A percentile compares a stretch with the other conserved stretches of the same genome.
phyloP scores from a whole-genome alignment of 108 stramenopile genomes.

The Cyclotella kingstonii region DNA sequence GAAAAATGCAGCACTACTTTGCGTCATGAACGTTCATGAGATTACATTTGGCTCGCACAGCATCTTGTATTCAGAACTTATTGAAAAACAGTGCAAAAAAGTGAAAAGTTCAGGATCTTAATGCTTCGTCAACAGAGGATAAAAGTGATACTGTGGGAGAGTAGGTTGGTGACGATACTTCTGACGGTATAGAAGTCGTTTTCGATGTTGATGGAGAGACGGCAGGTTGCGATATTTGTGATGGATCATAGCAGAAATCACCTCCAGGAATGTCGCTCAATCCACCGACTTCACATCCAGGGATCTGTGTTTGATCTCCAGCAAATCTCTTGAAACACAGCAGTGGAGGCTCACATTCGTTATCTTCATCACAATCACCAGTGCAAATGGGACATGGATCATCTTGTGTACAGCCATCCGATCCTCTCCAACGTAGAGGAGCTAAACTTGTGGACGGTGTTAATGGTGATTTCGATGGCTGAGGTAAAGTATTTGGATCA shows the following conservation, averaged over 20 bases:
- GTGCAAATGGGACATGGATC: conserved; percentile 31
- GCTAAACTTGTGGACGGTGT: not conserved
- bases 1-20: no score
- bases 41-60: no score
- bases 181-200: no score
- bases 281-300: conserved; percentile 37
- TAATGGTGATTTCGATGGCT: conserved; percentile 4
- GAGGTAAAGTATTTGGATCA: not conserved
- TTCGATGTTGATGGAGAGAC: no score
- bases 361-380: conserved; percentile 37
- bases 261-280: conserved; percentile 40
- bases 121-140: no score
- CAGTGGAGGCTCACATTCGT: conserved; percentile 16
- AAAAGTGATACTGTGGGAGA: no score
- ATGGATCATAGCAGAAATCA: conserved; percentile 37
- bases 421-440: conserved; percentile 26
- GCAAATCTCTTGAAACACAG: conserved; percentile 22
- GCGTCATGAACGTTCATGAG: no score
- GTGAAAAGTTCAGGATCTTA: no score
- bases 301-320: conserved; percentile 16
- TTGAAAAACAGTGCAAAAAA: no score
- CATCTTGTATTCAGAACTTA: no score
- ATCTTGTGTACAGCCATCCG: conserved; percentile 25
- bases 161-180: no score
- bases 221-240: no score